phyloP scores from a whole-genome alignment of 495 filamentous ascomycete genomes.

The Polyplosphaeria fusca region DNA sequence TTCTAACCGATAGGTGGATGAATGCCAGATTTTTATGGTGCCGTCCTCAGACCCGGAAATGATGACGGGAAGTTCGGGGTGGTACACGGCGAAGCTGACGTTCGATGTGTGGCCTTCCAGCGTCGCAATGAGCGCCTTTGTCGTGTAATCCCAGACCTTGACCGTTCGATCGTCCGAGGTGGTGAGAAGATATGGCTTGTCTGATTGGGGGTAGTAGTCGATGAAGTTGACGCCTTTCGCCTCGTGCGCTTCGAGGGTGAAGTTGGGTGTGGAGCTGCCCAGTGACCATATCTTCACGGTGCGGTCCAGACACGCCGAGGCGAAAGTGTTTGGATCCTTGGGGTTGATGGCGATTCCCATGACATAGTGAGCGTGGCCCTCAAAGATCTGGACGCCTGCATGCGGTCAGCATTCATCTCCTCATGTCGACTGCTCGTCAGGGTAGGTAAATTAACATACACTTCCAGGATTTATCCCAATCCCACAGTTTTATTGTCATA shows the following conservation, averaged over 20 bases:
- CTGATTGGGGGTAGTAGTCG: conserved; percentile 93
- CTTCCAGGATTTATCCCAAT: conserved; percentile 98
- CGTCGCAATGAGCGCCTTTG: conserved; percentile 93
- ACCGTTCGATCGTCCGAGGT: conserved; percentile 77
- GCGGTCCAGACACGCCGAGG: conserved; percentile 91
- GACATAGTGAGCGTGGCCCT: conserved; percentile 97
- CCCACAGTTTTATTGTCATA: conserved; percentile 99
- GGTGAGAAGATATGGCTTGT: conserved; percentile 95
- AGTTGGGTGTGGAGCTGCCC: conserved; percentile 84
- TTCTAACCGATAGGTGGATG: conserved; percentile 91
- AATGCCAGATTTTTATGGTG: conserved; percentile 98
- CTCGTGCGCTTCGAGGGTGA: conserved; percentile 94
- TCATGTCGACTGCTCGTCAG: not conserved
- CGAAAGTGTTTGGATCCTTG: conserved; percentile 98
- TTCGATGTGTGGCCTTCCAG: conserved; percentile 97
- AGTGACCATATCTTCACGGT: conserved; percentile 99
- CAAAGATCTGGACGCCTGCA: conserved; percentile 76
- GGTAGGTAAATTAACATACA: conserved; percentile 54
- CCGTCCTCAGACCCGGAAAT: conserved; percentile 99
- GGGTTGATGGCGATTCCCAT: conserved; percentile 99
- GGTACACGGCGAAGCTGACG: conserved; percentile 98
- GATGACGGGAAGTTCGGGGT: conserved; percentile 94
- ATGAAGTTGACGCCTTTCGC: conserved; percentile 98
- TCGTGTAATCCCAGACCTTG: conserved; percentile 97
- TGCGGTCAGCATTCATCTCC: not conserved